Evolutionary conservation across 1,284 basidiomycete species (phyloP).

Genomic region (Thecaphora thlaspeos): DNA sequence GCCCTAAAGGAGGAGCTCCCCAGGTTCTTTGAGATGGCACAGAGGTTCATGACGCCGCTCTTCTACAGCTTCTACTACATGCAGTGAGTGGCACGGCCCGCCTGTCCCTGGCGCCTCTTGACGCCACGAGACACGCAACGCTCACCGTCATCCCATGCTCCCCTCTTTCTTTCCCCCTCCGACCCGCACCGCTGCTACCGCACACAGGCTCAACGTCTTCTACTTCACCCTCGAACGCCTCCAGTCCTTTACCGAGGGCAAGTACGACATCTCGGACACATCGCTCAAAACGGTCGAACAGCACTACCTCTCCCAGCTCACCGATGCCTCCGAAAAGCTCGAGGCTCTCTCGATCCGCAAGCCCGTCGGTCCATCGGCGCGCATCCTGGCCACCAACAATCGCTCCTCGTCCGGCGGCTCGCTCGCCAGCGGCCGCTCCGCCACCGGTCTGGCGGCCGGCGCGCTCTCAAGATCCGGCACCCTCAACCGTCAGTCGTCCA

Average conservation of each 20-base stretch:
- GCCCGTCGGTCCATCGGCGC: slow-evolving; percentile 37
- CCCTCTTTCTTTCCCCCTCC: too few relatives aligned
- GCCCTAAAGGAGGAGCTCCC: slow-evolving; percentile 90
- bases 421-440: background rate
- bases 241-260: slow-evolving; percentile 75
- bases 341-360: slow-evolving; percentile 49
- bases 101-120: too few relatives aligned
- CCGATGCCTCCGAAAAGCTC: slow-evolving; percentile 70
- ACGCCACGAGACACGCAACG: too few relatives aligned
- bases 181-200: too few relatives aligned
- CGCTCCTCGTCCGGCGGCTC: slow-evolving; percentile 4
- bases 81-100: slow-evolving; percentile 64
- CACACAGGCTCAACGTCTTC: slow-evolving; percentile 71
- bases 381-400: slow-evolving; percentile 32
- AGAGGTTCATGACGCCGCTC: slow-evolving; percentile 88
- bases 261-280: slow-evolving; percentile 72
- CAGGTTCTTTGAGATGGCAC: slow-evolving; percentile 80
- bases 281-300: slow-evolving; percentile 66
- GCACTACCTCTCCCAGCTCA: slow-evolving; percentile 76
- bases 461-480: slow-evolving; percentile 25
- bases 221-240: slow-evolving; percentile 91
- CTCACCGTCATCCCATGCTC: too few relatives aligned
- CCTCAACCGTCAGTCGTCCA: slow-evolving; percentile 2
- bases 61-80: slow-evolving; percentile 99
- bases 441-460: slow-evolving; percentile 13